Conservation (phyloP, 1,284 basidiomycete genomes). For the Polyporus tsugae region DNA sequence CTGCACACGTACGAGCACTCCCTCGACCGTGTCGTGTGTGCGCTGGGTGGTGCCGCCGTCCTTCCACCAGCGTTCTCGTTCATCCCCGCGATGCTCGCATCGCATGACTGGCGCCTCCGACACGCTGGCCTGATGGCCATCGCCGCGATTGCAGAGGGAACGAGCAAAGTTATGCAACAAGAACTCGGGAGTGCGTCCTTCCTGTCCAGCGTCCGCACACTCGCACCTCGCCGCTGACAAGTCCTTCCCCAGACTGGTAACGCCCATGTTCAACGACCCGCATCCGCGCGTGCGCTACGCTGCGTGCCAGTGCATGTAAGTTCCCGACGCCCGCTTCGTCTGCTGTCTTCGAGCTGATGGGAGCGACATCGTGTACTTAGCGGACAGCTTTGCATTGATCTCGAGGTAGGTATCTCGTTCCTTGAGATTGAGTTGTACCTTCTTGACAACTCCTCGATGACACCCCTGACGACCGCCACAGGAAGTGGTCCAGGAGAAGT, state of each 20-base stretch:
- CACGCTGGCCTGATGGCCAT: constrained; percentile 87
- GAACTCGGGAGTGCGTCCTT: constrained; percentile 72
- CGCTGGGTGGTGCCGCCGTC: constrained; percentile 75
- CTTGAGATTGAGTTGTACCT: neutral
- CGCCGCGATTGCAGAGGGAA: constrained; percentile 80
- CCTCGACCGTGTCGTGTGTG: constrained; percentile 78
- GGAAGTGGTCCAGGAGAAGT: constrained; percentile 78
- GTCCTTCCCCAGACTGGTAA: constrained; percentile 62
- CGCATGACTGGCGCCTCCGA: constrained; percentile 82
- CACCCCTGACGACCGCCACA: constrained; percentile 37
- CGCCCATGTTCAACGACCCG: constrained; percentile 76
- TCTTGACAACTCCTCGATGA: neutral
- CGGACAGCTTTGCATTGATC: constrained; percentile 84
- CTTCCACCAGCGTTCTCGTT: constrained; percentile 81
- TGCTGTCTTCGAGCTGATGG: neutral
- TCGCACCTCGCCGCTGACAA: constrained; percentile 17
- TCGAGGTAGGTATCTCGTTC: constrained; percentile 60
- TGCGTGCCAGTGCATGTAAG: constrained; percentile 88
- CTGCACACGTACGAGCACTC: constrained; percentile 83
- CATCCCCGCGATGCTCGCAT: constrained; percentile 80
- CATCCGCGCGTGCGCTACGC: constrained; percentile 86
- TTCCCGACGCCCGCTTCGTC: constrained; percentile 27
- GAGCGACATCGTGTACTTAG: constrained; percentile 45
- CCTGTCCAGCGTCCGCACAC: neutral
- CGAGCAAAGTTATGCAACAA: constrained; percentile 77